Conservation (phyloP, 2,329 filamentous ascomycete genomes). For the Claviceps arundinis region DNA sequence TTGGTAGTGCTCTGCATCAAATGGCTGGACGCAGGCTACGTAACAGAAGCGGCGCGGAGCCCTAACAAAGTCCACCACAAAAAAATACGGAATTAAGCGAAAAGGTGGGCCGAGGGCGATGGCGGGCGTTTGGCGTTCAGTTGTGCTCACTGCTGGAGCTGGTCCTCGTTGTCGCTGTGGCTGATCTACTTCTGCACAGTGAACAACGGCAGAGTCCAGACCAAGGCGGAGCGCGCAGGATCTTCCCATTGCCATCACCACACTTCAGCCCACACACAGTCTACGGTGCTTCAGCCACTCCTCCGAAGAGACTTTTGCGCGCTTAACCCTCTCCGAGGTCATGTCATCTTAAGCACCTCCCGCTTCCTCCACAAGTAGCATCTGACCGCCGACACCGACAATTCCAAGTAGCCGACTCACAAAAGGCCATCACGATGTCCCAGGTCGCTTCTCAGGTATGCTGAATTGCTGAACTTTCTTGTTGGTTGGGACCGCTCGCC, state of each 20-base stretch:
- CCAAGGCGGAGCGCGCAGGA: slow-evolving; percentile 9
- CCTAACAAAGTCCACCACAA: slow-evolving; percentile 14
- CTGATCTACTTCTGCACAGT: background rate
- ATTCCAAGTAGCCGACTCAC: slow-evolving; percentile 18
- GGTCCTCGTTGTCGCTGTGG: no score
- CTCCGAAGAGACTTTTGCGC: slow-evolving; percentile 9
- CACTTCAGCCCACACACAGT: slow-evolving; percentile 1
- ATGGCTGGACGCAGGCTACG: background rate
- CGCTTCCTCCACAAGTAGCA: slow-evolving; percentile 19
- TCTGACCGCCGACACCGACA: slow-evolving; percentile 28
- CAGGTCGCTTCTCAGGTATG: slow-evolving; percentile 46
- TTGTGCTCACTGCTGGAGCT: no score
- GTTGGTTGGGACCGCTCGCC: background rate
- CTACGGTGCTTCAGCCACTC: slow-evolving; percentile 5
- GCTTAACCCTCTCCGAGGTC: slow-evolving; percentile 19
- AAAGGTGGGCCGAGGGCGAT: slow-evolving; percentile 4
- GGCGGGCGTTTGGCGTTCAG: background rate
- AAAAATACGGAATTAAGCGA: slow-evolving; percentile 13
- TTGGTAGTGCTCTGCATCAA: no score
- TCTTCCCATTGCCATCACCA: slow-evolving; percentile 9
- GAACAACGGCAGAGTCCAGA: slow-evolving; percentile 1
- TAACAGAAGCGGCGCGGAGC: slow-evolving; percentile 7
- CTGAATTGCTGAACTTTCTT: slow-evolving; percentile 16
- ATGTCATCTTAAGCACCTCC: slow-evolving; percentile 24
- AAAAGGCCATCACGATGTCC: slow-evolving; percentile 40